phyloP scores from a whole-genome alignment of 1,284 basidiomycete species.

The Trichosporon asahii region DNA sequence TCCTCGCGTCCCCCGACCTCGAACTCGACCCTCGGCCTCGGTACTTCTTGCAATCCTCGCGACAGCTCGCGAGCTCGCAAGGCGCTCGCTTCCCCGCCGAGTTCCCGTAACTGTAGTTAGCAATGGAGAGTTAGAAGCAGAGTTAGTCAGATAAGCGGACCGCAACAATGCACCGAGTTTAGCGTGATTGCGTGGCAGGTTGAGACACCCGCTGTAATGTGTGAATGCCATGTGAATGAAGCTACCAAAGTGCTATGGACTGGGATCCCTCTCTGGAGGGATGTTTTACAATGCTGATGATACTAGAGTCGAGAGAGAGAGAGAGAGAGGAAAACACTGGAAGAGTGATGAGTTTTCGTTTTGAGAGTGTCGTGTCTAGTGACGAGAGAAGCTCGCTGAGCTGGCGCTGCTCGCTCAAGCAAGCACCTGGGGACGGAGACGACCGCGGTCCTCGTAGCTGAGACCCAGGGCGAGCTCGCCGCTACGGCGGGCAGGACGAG shows the following conservation, averaged over 20 bases:
- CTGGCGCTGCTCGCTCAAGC: slow-evolving; percentile 11
- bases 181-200: background rate
- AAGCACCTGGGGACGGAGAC: slow-evolving; percentile 14
- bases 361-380: too few relatives aligned
- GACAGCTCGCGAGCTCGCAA: too few relatives aligned
- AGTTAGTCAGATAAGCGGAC: background rate
- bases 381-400: too few relatives aligned
- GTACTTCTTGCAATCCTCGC: too few relatives aligned
- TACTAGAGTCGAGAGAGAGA: background rate
- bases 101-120: too few relatives aligned
- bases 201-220: background rate
- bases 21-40: too few relatives aligned
- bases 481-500: slow-evolving; percentile 12
- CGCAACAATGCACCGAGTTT: background rate
- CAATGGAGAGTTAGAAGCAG: too few relatives aligned
- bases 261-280: background rate
- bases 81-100: too few relatives aligned
- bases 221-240: background rate
- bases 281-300: slow-evolving; percentile 6
- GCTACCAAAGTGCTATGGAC: slow-evolving; percentile 4
- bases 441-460: slow-evolving; percentile 17
- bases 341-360: background rate
- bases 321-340: background rate
- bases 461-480: slow-evolving; percentile 15
- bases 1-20: too few relatives aligned